A percentile compares a stretch with the other conserved stretches of the same genome.
These are phyloP conservation scores for Salicornia ramosissima DNA, from an alignment of 148 eudicot species.

Conservation along the genomic window DNA sequence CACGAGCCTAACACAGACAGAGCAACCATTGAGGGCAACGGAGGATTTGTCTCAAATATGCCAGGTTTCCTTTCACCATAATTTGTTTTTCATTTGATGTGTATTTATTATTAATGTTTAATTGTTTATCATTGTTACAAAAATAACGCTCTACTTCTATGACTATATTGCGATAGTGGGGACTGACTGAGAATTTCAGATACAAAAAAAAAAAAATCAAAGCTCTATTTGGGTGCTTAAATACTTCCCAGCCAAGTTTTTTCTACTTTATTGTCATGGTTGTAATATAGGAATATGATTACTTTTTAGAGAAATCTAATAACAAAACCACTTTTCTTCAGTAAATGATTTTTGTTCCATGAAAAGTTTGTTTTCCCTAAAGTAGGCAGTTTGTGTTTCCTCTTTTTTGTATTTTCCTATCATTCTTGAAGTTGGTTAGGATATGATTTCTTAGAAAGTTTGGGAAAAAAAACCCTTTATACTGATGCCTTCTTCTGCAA, in stretches of 20 bases:
- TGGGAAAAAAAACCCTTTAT: too few species aligned
- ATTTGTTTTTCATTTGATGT: too few species aligned
- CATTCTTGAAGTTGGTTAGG: too few species aligned
- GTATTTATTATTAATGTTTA: too few species aligned
- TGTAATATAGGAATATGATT: neutral
- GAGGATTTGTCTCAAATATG: slow-evolving; percentile 59
- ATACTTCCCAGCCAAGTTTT: neutral
- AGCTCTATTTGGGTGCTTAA: neutral
- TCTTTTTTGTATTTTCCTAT: neutral
- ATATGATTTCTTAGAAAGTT: too few species aligned
- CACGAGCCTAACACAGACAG: slow-evolving; percentile 52
- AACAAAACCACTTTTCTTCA: neutral
- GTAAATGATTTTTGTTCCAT: neutral
- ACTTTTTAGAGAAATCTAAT: neutral
- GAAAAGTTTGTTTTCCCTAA: neutral
- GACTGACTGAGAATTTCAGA: too few species aligned
- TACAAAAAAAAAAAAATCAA: too few species aligned
- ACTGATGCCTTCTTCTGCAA: too few species aligned
- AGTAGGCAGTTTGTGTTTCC: neutral
- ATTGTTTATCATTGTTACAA: neutral
- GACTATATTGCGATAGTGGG: too few species aligned
- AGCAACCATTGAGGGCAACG: slow-evolving; percentile 45
- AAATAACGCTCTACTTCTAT: too few species aligned
- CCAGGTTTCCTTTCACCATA: slow-evolving; percentile 41
- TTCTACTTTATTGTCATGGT: neutral